These are phyloP conservation scores for Logfia minima DNA, from an alignment of 129 eudicot species.

Conservation along the genomic window DNA sequence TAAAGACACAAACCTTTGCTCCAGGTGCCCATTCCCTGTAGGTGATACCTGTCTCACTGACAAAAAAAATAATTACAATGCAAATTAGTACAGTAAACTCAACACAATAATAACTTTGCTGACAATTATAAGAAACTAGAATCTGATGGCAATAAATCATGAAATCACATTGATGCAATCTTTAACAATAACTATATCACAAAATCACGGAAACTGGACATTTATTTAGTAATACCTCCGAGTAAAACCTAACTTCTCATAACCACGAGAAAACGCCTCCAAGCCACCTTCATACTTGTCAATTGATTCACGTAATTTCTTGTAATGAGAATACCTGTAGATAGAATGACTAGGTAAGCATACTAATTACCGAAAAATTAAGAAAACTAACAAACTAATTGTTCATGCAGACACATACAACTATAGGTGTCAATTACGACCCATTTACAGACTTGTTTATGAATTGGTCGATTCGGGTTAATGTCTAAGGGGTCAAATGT, in stretches of 20 bases:
- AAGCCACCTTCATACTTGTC: constrained; percentile 91
- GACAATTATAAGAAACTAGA: neutral
- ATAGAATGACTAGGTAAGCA: constrained; percentile 22
- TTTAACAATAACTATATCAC: neutral
- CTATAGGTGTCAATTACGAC: neutral
- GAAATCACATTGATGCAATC: neutral
- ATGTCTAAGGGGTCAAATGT: neutral
- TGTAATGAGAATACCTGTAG: constrained; percentile 76
- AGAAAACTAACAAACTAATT: neutral
- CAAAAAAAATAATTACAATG: constrained; percentile 16
- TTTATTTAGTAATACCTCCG: constrained; percentile 58
- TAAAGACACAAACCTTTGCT: constrained; percentile 76
- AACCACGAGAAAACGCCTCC: constrained; percentile 93
- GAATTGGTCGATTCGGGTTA: neutral
- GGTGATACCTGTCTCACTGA: constrained; percentile 86
- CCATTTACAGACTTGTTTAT: neutral
- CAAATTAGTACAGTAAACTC: neutral
- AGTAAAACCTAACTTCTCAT: constrained; percentile 84
- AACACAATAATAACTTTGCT: neutral
- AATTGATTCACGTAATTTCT: constrained; percentile 76
- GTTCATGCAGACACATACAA: constrained; percentile 1
- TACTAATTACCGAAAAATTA: neutral
- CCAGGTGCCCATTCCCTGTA: constrained; percentile 99
- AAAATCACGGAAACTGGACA: neutral
- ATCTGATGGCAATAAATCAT: neutral